phyloP scores from a whole-genome alignment of 2,329 filamentous ascomycete species.

The Hymenoscyphus salicellus region DNA sequence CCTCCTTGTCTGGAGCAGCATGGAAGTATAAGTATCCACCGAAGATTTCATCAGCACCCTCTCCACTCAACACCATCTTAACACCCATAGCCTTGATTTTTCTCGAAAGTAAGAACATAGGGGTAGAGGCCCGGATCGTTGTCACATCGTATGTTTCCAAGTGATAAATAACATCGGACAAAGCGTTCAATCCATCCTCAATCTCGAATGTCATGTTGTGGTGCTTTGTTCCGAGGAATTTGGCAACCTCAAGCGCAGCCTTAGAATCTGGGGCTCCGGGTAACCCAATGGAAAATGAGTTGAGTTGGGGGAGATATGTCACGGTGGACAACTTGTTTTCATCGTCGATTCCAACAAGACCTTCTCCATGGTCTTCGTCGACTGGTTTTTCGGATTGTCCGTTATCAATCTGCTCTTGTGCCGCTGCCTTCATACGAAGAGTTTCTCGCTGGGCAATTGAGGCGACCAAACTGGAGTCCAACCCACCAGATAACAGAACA shows the following conservation, averaged over 20 bases:
- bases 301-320: constrained; percentile 88
- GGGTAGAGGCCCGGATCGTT: constrained; percentile 95
- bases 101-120: constrained; percentile 95
- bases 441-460: constrained; percentile 95
- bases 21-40: constrained; percentile 99
- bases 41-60: constrained; percentile 97
- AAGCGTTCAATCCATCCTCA: constrained; percentile 92
- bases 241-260: constrained; percentile 87
- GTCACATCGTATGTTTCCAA: constrained; percentile 98
- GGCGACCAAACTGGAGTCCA: constrained; percentile 93
- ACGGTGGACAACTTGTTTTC: constrained; percentile 84
- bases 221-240: constrained; percentile 96
- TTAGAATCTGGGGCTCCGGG: constrained; percentile 88
- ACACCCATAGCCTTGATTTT: constrained; percentile 99
- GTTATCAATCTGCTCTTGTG: constrained; percentile 44
- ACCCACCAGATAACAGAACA: constrained; percentile 87
- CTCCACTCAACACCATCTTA: constrained; percentile 98
- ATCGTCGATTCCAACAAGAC: constrained; percentile 91
- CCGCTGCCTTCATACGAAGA: constrained; percentile 67
- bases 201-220: constrained; percentile 98
- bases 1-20: constrained; percentile 81
- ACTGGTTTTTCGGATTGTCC: constrained; percentile 46
- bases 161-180: constrained; percentile 97
- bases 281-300: constrained; percentile 98
- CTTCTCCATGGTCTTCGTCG: constrained; percentile 60